Evolutionary conservation across 495 filamentous ascomycete species (phyloP).

Genomic region (Cudoniella acicularis): DNA sequence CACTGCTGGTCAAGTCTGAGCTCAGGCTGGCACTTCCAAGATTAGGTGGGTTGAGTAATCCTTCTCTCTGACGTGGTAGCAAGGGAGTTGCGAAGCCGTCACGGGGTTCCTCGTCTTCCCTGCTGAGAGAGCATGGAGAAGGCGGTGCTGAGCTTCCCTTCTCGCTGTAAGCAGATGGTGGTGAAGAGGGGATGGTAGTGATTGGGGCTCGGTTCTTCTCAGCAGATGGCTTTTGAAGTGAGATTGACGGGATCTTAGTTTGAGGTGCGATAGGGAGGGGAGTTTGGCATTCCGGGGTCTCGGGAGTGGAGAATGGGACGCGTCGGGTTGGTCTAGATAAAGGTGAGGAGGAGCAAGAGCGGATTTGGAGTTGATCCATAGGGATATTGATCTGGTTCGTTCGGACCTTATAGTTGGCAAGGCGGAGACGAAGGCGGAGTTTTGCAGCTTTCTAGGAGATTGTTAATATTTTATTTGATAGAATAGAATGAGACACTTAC

Average conservation of each 20-base stretch:
- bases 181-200: conserved; percentile 10
- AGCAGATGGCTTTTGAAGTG: background rate
- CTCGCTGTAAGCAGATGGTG: background rate
- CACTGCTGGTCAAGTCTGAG: conserved; percentile 18
- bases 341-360: background rate
- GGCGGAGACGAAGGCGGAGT: conserved; percentile 44
- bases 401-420: conserved; percentile 50
- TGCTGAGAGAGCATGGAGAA: background rate
- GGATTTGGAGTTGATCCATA: conserved; percentile 27
- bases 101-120: background rate
- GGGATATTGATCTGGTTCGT: conserved; percentile 49
- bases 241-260: background rate
- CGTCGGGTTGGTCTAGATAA: background rate
- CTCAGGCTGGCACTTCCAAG: background rate
- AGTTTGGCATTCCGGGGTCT: background rate
- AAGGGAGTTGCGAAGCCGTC: conserved; percentile 11
- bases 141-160: background rate
- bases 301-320: background rate
- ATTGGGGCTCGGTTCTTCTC: background rate
- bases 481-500: background rate
- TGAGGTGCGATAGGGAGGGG: background rate
- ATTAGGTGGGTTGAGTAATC: conserved; percentile 6
- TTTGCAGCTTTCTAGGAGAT: conserved; percentile 44
- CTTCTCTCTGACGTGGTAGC: conserved; percentile 13
- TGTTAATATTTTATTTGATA: background rate